These are phyloP conservation scores for Yamadazyma philogaea DNA, from an alignment of 805 yeast genomes.

Conservation along the genomic window DNA sequence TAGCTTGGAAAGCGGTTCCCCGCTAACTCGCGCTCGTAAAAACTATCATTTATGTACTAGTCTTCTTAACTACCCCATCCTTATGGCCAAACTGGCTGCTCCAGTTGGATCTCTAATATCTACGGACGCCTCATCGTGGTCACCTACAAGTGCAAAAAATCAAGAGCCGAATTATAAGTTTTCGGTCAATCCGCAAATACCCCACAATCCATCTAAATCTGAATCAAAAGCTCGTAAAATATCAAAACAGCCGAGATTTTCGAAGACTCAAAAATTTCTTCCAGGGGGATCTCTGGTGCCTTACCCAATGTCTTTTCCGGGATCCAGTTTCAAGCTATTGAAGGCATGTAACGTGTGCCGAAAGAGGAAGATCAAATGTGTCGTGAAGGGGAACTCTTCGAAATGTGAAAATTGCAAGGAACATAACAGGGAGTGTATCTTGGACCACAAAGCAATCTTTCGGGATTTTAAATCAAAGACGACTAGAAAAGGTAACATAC, in stretches of 20 bases:
- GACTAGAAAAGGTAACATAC: too few species aligned
- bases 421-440: conserved; percentile 16
- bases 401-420: conserved; percentile 18
- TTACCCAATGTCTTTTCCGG: conserved; percentile 1
- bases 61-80: too few species aligned
- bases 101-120: conserved; percentile 4
- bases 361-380: conserved; percentile 20
- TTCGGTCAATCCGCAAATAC: background rate
- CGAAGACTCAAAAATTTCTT: background rate
- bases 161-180: background rate
- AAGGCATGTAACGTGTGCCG: conserved; percentile 22
- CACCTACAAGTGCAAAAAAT: background rate
- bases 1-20: too few species aligned
- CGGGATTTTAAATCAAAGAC: conserved; percentile 2
- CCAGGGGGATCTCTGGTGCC: background rate
- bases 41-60: too few species aligned
- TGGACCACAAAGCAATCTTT: conserved; percentile 17
- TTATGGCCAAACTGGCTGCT: conserved; percentile 5
- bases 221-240: background rate
- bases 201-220: background rate
- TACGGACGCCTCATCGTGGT: background rate
- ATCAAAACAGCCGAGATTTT: background rate
- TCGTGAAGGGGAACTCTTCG: conserved; percentile 3
- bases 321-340: conserved; percentile 16
- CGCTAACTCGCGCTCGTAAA: background rate